phyloP scores from a whole-genome alignment of 768 basidiomycete genomes.

The Kondoa malvinella region DNA sequence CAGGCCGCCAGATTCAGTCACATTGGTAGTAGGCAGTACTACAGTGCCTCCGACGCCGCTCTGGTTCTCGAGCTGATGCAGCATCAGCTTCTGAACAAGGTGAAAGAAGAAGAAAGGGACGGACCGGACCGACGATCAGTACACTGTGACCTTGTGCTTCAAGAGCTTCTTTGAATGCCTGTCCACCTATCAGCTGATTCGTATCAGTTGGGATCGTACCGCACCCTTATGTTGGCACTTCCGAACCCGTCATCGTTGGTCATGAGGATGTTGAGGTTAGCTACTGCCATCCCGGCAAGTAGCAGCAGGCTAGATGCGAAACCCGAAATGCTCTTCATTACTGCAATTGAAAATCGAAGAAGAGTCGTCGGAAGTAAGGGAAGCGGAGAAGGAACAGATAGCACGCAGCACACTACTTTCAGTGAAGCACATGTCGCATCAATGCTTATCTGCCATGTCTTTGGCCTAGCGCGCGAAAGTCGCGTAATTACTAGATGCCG shows the following conservation, averaged over 20 bases:
- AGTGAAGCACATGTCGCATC: no score
- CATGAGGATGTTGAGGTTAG: conserved; percentile 14
- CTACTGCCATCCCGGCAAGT: not conserved
- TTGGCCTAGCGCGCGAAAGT: no score
- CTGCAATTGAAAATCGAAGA: no score
- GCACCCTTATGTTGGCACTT: conserved; percentile 16
- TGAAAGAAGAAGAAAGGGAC: not conserved
- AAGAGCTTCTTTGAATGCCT: conserved; percentile 11
- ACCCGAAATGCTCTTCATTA: no score
- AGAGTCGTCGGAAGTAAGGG: no score
- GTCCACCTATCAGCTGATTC: no score
- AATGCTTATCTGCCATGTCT: no score
- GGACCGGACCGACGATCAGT: conserved; percentile 9
- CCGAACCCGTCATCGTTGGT: conserved; percentile 14
- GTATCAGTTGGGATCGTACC: no score
- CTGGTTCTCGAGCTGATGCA: conserved; percentile 13
- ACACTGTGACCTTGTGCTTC: conserved; percentile 13
- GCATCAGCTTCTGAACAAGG: not conserved
- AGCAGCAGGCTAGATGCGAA: no score
- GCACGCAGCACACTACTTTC: no score
- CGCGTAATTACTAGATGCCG: no score
- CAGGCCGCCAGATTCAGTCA: conserved; percentile 11
- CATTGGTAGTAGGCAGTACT: conserved; percentile 15
- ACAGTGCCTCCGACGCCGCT: conserved; percentile 12
- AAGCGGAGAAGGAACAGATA: no score